Evolutionary conservation across 306 rosid genomes (phyloP), one percentile per base, ranked within the genome.

Genomic region (Lupinus albus): DNA sequence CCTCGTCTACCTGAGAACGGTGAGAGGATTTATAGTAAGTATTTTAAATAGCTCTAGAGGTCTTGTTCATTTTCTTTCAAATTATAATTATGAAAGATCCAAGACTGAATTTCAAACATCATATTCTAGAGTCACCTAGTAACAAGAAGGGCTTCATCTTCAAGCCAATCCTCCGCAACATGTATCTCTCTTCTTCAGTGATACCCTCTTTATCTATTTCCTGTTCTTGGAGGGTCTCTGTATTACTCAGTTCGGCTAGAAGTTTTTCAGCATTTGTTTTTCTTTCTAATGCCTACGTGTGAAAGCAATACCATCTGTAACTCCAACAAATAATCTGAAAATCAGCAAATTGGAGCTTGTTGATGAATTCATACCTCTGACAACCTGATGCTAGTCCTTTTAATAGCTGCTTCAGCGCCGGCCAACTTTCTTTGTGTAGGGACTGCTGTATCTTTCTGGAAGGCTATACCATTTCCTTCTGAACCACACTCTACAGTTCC

Each of bases 201-300:
- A 93, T 86, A 75, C 93, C 91, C 85, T 88, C 98, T 83, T 82
- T 88, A 83, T 88, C 96, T 68, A 79, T 78, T 80, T 86, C 95
- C 54, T 79, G 82, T 77, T 83, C 83, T 67, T 84, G 88, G 48
- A 65, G 80, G 12, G 4, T 54, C 78, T 82, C 83, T 48, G 59
- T 48, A 25, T 76, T 81, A 82, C 80, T 96, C 71, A 93, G 80
- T 61, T 83, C 85, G 5, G 76, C 85, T 67, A 93, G 80, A 79
- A 88, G 81, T 64, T 84, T 76, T 79, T 92, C 94, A 46, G 95
- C 88, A 68, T 79, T 80, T 32, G 56, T 88, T 79, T 80, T 88
- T 80, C 78, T 80, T 78, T 84, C 88, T 73, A 89, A 48, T 68
- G 91, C 95, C 98, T 93, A 88, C 68, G 53, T 39, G 73, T 53